These are phyloP conservation scores for Oryza punctata DNA, from an alignment of 176 grass and related monocot species.

Conservation along the genomic window DNA sequence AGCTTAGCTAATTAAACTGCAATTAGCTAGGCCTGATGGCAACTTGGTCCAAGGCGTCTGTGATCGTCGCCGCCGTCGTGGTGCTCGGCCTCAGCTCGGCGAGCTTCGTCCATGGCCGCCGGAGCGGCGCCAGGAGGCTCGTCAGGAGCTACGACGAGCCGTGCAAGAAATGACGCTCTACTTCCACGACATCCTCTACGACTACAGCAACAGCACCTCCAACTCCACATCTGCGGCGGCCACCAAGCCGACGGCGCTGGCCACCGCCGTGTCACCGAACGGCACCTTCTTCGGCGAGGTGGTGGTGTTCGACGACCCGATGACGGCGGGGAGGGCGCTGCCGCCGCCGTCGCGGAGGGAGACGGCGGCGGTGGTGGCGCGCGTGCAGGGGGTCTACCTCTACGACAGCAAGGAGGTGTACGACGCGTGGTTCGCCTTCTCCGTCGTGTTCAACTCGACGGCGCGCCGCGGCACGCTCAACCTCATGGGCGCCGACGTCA, in stretches of 20 bases:
- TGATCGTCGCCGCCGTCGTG: background rate
- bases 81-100: background rate
- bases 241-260: slow-evolving; percentile 14
- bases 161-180: slow-evolving; percentile 16
- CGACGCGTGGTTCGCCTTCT: slow-evolving; percentile 35
- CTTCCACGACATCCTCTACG: slow-evolving; percentile 38
- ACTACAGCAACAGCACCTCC: background rate
- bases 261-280: background rate
- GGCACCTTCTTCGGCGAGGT: slow-evolving; percentile 20
- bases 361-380: slow-evolving; percentile 1
- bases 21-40: too few species aligned
- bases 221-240: slow-evolving; percentile 22
- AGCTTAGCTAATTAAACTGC: too few species aligned
- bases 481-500: slow-evolving; percentile 31
- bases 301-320: slow-evolving; percentile 32
- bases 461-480: slow-evolving; percentile 24
- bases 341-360: background rate
- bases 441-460: slow-evolving; percentile 33
- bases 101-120: background rate
- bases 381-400: slow-evolving; percentile 34
- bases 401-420: slow-evolving; percentile 12
- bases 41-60: background rate
- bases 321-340: background rate
- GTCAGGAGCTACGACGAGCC: background rate
- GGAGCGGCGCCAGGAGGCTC: background rate